These are phyloP conservation scores for Calonectria hongkongensis DNA, from an alignment of 2,329 filamentous ascomycete species.

Conservation along the genomic window DNA sequence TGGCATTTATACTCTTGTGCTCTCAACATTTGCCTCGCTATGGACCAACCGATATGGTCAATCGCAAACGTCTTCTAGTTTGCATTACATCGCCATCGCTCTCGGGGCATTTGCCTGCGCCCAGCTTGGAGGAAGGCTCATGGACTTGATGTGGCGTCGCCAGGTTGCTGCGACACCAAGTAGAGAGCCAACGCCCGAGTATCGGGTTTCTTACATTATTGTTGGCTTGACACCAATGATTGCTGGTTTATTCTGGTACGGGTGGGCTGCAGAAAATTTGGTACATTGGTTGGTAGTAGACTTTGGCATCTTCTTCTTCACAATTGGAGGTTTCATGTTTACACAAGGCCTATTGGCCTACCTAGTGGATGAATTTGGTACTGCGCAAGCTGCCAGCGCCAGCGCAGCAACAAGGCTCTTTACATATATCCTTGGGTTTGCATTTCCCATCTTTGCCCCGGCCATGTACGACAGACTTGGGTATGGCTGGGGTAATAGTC, in stretches of 20 bases:
- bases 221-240: slow-evolving; percentile 67
- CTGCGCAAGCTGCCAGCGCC: slow-evolving; percentile 58
- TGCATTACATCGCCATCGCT: slow-evolving; percentile 72
- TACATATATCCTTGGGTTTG: slow-evolving; percentile 71
- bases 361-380: slow-evolving; percentile 69
- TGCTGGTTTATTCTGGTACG: slow-evolving; percentile 62
- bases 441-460: slow-evolving; percentile 74
- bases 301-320: slow-evolving; percentile 73
- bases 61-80: slow-evolving; percentile 63
- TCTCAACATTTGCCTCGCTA: slow-evolving; percentile 71
- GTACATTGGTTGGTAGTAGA: slow-evolving; percentile 76
- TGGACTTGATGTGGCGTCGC: slow-evolving; percentile 61
- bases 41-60: slow-evolving; percentile 68
- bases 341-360: slow-evolving; percentile 74
- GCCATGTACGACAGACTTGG: slow-evolving; percentile 51
- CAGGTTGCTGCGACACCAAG: slow-evolving; percentile 33
- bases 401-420: slow-evolving; percentile 73
- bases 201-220: slow-evolving; percentile 72
- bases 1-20: slow-evolving; percentile 70
- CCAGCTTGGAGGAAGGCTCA: slow-evolving; percentile 59
- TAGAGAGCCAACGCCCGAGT: slow-evolving; percentile 62
- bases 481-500: slow-evolving; percentile 68
- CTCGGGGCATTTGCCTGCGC: slow-evolving; percentile 63
- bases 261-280: slow-evolving; percentile 68
- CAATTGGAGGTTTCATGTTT: slow-evolving; percentile 70